These are phyloP conservation scores for Gossypium australe DNA, from an alignment of 345 rosid species.

Conservation along the genomic window DNA sequence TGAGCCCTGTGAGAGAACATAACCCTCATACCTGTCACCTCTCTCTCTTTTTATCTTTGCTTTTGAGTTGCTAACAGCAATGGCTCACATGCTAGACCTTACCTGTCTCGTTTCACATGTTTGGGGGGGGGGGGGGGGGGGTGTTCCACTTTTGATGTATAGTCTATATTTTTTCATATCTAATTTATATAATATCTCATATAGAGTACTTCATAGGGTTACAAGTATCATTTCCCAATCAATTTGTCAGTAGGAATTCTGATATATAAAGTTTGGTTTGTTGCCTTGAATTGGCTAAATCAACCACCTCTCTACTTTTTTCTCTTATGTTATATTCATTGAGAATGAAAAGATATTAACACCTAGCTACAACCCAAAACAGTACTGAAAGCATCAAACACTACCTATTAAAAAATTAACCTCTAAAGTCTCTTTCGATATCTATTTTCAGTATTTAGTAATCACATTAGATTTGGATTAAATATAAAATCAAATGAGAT, in stretches of 20 bases:
- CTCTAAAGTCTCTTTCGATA: not conserved
- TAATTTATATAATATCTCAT: too few relatives aligned
- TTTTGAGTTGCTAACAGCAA: not conserved
- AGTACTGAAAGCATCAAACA: not conserved
- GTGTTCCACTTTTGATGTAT: not conserved
- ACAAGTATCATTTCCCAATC: not conserved
- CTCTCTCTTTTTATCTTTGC: not conserved
- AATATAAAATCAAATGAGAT: too few relatives aligned
- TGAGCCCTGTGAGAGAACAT: not conserved
- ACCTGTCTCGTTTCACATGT: not conserved
- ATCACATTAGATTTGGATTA: too few relatives aligned
- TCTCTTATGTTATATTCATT: not conserved
- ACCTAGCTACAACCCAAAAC: not conserved
- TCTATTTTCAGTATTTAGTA: not conserved
- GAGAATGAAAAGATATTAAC: not conserved
- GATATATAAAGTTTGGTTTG: not conserved
- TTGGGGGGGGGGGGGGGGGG: not conserved
- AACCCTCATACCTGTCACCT: not conserved
- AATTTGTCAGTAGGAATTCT: not conserved
- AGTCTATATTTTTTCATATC: too few relatives aligned
- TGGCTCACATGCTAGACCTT: slow-evolving; percentile 6
- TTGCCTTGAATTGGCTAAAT: not conserved
- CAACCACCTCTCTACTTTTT: not conserved
- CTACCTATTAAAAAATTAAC: not conserved
- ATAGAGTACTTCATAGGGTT: not conserved